These are phyloP conservation scores for Sugiyamaella qingdaonensis DNA, from an alignment of 805 yeast species.

Conservation along the genomic window DNA sequence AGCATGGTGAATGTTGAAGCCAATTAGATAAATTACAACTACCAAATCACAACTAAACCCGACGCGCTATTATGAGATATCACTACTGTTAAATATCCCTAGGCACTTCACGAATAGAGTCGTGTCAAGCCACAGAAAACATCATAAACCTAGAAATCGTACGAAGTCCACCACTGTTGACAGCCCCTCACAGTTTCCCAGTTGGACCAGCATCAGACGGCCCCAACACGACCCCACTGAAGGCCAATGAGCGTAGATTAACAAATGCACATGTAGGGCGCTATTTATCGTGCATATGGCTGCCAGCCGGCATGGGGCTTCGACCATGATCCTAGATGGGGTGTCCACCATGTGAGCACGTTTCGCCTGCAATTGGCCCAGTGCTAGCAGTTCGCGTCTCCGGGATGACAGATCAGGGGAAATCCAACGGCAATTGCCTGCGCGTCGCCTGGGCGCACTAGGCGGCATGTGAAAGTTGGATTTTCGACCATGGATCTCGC, in stretches of 20 bases:
- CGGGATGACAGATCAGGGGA: neutral
- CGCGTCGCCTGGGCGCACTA: neutral
- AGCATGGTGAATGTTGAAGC: too few species aligned
- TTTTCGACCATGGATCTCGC: neutral
- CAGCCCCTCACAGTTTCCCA: too few species aligned
- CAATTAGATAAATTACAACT: too few species aligned
- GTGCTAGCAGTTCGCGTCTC: neutral
- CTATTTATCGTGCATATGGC: neutral
- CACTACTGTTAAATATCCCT: too few species aligned
- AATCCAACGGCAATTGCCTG: neutral
- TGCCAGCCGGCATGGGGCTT: too few species aligned
- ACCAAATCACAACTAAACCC: too few species aligned
- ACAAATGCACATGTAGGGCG: neutral
- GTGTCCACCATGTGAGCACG: neutral
- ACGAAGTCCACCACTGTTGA: too few species aligned
- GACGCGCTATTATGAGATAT: too few species aligned
- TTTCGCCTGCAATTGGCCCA: neutral
- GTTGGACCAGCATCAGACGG: neutral
- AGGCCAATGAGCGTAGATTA: neutral
- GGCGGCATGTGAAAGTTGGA: neutral
- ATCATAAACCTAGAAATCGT: too few species aligned
- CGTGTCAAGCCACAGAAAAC: too few species aligned
- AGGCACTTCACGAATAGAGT: too few species aligned
- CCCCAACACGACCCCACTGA: neutral
- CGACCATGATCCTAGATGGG: neutral